Evolutionary conservation across 139 green algal species (phyloP).

Genomic region (Micractinium conductrix): DNA sequence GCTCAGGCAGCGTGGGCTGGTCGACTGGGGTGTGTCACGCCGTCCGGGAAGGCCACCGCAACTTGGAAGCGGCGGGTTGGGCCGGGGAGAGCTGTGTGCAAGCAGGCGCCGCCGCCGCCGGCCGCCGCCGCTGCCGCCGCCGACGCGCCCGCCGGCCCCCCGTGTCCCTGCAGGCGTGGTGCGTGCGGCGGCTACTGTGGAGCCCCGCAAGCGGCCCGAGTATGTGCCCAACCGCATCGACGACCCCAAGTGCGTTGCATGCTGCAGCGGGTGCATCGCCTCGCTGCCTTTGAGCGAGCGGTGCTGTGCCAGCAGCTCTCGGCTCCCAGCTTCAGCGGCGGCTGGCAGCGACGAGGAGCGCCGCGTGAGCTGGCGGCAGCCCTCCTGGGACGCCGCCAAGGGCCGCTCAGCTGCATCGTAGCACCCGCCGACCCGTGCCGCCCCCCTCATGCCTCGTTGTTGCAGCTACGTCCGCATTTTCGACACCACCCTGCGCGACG

Average conservation of each 20-base stretch:
- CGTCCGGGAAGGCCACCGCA: no score
- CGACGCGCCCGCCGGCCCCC: neutral
- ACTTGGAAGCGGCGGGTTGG: neutral
- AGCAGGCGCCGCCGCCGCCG: neutral
- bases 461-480: constrained; percentile 95
- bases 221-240: constrained; percentile 86
- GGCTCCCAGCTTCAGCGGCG: no score
- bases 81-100: neutral
- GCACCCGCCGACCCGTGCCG: no score
- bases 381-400: no score
- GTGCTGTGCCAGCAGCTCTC: no score
- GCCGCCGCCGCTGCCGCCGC: neutral
- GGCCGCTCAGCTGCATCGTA: no score
- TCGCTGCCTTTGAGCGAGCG: no score
- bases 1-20: neutral
- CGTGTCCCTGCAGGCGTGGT: neutral
- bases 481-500: constrained; percentile 98
- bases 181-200: neutral
- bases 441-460: no score
- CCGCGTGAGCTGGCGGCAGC: no score
- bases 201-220: constrained; percentile 54
- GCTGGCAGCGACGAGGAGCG: no score
- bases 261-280: no score
- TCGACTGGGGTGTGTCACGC: neutral
- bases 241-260: constrained; percentile 93